phyloP scores from a whole-genome alignment of 208 protist genomes.

The Trypanosomatidae sp. region DNA sequence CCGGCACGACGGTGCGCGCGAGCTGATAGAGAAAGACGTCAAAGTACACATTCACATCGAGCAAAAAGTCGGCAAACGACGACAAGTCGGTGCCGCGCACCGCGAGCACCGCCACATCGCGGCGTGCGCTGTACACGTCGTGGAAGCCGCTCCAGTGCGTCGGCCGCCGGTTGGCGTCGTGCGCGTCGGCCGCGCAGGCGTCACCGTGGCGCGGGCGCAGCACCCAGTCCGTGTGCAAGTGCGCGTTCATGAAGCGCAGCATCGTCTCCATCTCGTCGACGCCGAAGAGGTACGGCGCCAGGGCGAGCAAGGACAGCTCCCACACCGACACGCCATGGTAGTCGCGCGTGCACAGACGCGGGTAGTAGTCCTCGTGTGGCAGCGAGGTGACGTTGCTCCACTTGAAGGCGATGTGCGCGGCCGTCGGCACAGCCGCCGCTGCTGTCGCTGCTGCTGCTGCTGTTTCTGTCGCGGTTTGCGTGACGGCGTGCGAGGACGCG shows the following conservation, averaged over 20 bases:
- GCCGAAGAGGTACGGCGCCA: slow-evolving; percentile 49
- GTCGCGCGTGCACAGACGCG: slow-evolving; percentile 45
- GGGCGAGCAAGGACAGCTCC: slow-evolving; percentile 54
- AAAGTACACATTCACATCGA: slow-evolving; percentile 70
- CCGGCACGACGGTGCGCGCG: slow-evolving; percentile 39
- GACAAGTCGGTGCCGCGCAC: slow-evolving; percentile 66
- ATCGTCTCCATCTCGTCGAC: slow-evolving; percentile 32
- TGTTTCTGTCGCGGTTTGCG: neutral
- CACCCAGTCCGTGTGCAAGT: slow-evolving; percentile 51
- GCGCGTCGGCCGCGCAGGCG: slow-evolving; percentile 17
- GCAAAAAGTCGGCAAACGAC: slow-evolving; percentile 55
- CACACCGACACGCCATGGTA: slow-evolving; percentile 47
- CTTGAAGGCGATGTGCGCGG: slow-evolving; percentile 21
- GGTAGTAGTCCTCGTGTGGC: slow-evolving; percentile 44
- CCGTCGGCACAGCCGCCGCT: slow-evolving; percentile 4
- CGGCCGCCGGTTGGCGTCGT: slow-evolving; percentile 30
- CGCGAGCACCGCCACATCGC: slow-evolving; percentile 45
- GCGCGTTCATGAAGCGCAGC: slow-evolving; percentile 46
- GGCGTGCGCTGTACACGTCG: slow-evolving; percentile 51
- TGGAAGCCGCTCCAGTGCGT: slow-evolving; percentile 50
- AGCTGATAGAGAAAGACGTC: slow-evolving; percentile 66
- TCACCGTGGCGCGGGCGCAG: slow-evolving; percentile 31
- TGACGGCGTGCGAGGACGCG: neutral
- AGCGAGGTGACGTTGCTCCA: slow-evolving; percentile 32
- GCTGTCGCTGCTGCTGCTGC: slow-evolving; percentile 1